Conservation (phyloP, 2,329 filamentous ascomycete species). For the Penicillium sp. region DNA sequence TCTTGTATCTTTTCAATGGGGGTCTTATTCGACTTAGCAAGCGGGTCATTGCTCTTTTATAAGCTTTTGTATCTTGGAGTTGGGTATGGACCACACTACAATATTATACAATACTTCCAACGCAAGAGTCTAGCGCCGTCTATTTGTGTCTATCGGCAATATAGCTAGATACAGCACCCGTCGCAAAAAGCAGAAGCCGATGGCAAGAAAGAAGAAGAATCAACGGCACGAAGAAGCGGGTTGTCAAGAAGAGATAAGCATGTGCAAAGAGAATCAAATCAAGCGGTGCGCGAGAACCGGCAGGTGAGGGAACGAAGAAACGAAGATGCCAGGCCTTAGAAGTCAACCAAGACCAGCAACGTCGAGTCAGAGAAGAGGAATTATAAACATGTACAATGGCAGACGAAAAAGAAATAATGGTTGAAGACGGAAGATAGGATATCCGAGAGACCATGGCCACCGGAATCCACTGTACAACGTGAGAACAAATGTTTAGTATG, state of each 20-base stretch:
- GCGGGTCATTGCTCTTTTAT: too few relatives aligned
- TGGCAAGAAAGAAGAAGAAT: slow-evolving; percentile 4
- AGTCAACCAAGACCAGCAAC: slow-evolving; percentile 2
- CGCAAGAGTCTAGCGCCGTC: slow-evolving; percentile 17
- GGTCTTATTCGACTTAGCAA: too few relatives aligned
- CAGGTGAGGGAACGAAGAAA: slow-evolving; percentile 8
- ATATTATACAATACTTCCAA: too few relatives aligned
- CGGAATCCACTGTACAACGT: slow-evolving; percentile 17
- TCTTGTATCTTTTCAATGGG: too few relatives aligned
- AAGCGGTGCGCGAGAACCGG: slow-evolving; percentile 15
- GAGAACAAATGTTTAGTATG: slow-evolving; percentile 29
- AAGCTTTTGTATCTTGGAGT: too few relatives aligned
- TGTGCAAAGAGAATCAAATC: slow-evolving; percentile 14
- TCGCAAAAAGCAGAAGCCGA: slow-evolving; percentile 3
- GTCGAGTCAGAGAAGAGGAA: slow-evolving; percentile 4
- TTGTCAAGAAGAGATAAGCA: slow-evolving; percentile 6
- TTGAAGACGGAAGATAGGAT: slow-evolving; percentile 1
- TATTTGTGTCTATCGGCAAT: slow-evolving; percentile 21
- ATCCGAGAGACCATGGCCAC: slow-evolving; percentile 3
- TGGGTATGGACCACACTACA: too few relatives aligned
- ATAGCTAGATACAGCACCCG: slow-evolving; percentile 20
- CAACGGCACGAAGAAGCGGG: background rate
- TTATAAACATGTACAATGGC: slow-evolving; percentile 21
- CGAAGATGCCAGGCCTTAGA: slow-evolving; percentile 1
- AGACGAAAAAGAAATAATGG: slow-evolving; percentile 6